Evolutionary conservation across 768 basidiomycete species (phyloP).

Genomic region (Serendipita sp.): DNA sequence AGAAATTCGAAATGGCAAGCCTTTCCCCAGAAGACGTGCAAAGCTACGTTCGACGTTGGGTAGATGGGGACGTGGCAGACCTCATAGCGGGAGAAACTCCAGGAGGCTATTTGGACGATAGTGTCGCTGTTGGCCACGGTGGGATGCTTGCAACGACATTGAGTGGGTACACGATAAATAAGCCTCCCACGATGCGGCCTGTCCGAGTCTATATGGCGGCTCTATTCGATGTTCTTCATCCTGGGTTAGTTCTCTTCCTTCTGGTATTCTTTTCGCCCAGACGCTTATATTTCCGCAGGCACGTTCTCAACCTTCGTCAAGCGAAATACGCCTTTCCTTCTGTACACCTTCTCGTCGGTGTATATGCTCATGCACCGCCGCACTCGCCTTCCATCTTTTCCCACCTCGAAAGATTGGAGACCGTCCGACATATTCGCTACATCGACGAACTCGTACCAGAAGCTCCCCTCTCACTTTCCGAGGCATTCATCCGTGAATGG

Average conservation of each 20-base stretch:
- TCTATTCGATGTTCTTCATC: neutral
- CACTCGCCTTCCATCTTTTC: neutral
- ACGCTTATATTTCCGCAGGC: neutral
- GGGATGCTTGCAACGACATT: neutral
- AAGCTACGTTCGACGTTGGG: neutral
- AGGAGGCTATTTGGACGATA: neutral
- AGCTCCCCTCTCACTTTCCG: neutral
- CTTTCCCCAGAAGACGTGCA: neutral
- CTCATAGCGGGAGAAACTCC: neutral
- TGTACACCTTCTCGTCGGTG: constrained; percentile 3
- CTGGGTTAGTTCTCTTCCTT: neutral
- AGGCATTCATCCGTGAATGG: constrained; percentile 3
- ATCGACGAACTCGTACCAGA: neutral
- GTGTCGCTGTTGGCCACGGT: neutral
- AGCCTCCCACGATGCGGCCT: neutral
- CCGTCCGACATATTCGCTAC: constrained; percentile 4
- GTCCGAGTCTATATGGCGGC: neutral
- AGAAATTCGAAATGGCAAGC: neutral
- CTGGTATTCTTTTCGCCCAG: neutral
- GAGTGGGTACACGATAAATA: neutral
- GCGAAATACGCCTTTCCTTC: neutral
- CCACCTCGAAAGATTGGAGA: constrained; percentile 1
- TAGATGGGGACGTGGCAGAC: neutral
- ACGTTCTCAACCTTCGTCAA: constrained; percentile 5
- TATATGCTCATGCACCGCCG: neutral